These are phyloP conservation scores for Phylloporus rhodoxanthus DNA, from an alignment of 768 basidiomycete species.

Conservation along the genomic window DNA sequence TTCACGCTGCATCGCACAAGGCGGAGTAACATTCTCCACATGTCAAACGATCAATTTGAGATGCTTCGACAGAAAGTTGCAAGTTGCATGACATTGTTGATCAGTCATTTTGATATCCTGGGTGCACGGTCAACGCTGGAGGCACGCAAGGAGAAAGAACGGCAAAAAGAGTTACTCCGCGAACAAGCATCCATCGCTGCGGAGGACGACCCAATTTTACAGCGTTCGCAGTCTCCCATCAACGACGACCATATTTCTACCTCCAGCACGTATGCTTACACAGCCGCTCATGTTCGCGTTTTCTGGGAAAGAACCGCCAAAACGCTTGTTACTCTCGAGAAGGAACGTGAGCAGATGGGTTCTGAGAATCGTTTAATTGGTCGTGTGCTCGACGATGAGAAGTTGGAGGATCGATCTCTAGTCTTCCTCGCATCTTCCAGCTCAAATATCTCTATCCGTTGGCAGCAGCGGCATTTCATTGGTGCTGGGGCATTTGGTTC, in stretches of 20 bases:
- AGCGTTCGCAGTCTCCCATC: slow-evolving; percentile 35
- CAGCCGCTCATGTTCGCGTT: slow-evolving; percentile 59
- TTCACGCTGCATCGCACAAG: slow-evolving; percentile 85
- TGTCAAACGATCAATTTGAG: slow-evolving; percentile 85
- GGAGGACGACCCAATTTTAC: slow-evolving; percentile 35
- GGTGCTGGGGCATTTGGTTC: slow-evolving; percentile 98
- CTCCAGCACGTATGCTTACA: slow-evolving; percentile 37
- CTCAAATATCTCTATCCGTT: slow-evolving; percentile 91
- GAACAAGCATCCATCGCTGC: slow-evolving; percentile 48
- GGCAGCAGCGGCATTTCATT: slow-evolving; percentile 98
- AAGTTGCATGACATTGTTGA: slow-evolving; percentile 93
- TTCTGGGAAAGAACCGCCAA: slow-evolving; percentile 70
- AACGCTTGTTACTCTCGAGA: slow-evolving; percentile 61
- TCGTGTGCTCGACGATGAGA: slow-evolving; percentile 90
- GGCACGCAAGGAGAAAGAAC: slow-evolving; percentile 86
- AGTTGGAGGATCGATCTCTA: slow-evolving; percentile 87
- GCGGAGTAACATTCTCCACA: slow-evolving; percentile 82
- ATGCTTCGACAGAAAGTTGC: slow-evolving; percentile 88
- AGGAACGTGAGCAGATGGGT: slow-evolving; percentile 51
- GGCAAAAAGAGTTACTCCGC: slow-evolving; percentile 56
- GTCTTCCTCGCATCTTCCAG: slow-evolving; percentile 94
- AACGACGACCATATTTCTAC: slow-evolving; percentile 30
- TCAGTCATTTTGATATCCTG: slow-evolving; percentile 95
- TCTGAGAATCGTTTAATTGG: slow-evolving; percentile 75
- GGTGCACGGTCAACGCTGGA: slow-evolving; percentile 87